Base-by-base conservation (phyloP, 305 asterid species). In the Fraxinus sp. region DNA sequence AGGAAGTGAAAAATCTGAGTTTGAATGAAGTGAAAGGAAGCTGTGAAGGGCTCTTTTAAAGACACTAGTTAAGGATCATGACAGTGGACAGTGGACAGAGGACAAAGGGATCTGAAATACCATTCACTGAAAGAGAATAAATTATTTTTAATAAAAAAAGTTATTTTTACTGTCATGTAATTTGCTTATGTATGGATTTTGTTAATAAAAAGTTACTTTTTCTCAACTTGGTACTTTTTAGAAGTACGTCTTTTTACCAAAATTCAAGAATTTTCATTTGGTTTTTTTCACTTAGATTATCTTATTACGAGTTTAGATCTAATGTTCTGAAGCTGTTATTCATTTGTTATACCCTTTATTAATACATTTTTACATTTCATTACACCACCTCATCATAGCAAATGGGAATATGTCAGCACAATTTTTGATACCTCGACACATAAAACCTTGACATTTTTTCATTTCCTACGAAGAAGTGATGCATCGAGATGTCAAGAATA, bases 11-110 rank as follows among this genome's bases (percentile, higher is more conserved):
- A 72, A 7, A 9, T 52, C 41, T 46, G 76, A 57, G 5, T n/a
- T 46, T 13, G 82, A 39, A 49, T 75, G 57, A 13, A 79, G 78
- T 74, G 80, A 20, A 41, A 35, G 83, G 59, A 4, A 78, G 71
- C 24, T 71, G 76, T 14, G 76, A 32, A 71, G 44, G 26, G 78
- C 66, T 68, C 81, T 88, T 89, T 80, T 90, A 88, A 87, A 89
- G 92, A 81, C 73, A 37, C 37, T 18, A 64, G 81, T 22, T 28
- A 44, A 13, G 41, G 87, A 80, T 79, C 62, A 32, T 81, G 84
- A 30, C 78, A 64, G 78, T 78, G 80, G 84, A 30, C 78, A 64
- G 78, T 78, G 80, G 78, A 72, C 44, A 49, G 73, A 35, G 85
- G 81, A 80, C 80, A 79, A 68, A 78, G 82, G 68, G 73, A 80